Evolutionary conservation across 768 basidiomycete species (phyloP).

Genomic region (Hericium coralloides): DNA sequence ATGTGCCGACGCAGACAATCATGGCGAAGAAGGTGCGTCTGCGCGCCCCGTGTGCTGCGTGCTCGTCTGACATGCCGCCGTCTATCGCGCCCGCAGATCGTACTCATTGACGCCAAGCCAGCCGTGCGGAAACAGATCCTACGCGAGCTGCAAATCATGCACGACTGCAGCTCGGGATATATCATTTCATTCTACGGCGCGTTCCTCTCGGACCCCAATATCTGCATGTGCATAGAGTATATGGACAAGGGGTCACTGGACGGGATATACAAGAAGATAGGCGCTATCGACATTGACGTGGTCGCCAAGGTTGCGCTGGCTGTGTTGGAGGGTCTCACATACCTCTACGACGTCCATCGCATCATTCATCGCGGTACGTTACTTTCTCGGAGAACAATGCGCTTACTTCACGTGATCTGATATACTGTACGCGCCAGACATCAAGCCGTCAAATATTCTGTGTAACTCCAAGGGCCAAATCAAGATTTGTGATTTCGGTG

Average conservation of each 20-base stretch:
- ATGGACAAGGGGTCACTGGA: constrained; percentile 94
- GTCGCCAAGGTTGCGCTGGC: constrained; percentile 93
- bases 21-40: constrained; percentile 95
- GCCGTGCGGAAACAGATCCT: constrained; percentile 95
- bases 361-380: constrained; percentile 97
- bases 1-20: constrained; percentile 79
- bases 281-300: constrained; percentile 86
- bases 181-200: constrained; percentile 98
- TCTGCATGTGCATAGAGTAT: constrained; percentile 98
- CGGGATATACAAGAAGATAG: constrained; percentile 92
- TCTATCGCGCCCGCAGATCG: constrained; percentile 48
- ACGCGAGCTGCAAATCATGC: constrained; percentile 98
- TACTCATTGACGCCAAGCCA: constrained; percentile 94
- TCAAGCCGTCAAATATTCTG: constrained; percentile 98
- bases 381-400: not conserved
- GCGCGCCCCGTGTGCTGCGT: not conserved
- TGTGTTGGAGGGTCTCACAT: constrained; percentile 90
- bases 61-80: not conserved
- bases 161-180: constrained; percentile 87
- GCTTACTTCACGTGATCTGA: not conserved
- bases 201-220: constrained; percentile 93
- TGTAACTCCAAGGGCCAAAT: constrained; percentile 92
- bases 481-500: constrained; percentile 99
- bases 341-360: constrained; percentile 93
- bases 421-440: constrained; percentile 45